Evolutionary conservation across 2,329 filamentous ascomycete genomes (phyloP).

Genomic region (Dryadomyces sulphureus): DNA sequence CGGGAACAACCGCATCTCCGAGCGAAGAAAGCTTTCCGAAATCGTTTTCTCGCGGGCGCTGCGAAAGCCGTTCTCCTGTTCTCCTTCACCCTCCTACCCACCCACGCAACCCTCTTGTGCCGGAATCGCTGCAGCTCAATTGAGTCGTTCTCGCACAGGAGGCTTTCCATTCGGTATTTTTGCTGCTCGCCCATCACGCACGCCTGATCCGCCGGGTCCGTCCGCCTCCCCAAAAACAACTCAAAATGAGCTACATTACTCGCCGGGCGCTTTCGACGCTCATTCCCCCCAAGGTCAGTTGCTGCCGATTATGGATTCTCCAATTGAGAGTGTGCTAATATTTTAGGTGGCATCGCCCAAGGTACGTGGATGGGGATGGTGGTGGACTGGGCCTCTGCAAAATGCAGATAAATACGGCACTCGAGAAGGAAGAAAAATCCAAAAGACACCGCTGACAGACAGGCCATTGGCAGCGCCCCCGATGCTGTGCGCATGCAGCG

Average conservation of each 20-base stretch:
- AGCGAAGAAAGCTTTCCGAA: slow-evolving; percentile 9
- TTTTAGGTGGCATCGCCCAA: slow-evolving; percentile 67
- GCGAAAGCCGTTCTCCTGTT: not conserved
- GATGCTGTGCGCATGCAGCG: slow-evolving; percentile 97
- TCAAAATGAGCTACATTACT: slow-evolving; percentile 82
- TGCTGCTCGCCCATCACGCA: slow-evolving; percentile 11
- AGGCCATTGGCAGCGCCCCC: slow-evolving; percentile 89
- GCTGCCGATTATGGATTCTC: not conserved
- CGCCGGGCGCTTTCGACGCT: slow-evolving; percentile 92
- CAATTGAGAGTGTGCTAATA: not conserved
- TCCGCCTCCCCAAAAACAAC: slow-evolving; percentile 13
- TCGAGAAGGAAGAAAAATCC: too few relatives aligned
- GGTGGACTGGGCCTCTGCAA: too few relatives aligned
- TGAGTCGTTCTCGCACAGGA: slow-evolving; percentile 9
- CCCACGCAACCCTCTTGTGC: not conserved
- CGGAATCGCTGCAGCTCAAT: slow-evolving; percentile 18
- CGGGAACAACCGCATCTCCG: slow-evolving; percentile 20
- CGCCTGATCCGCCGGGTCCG: slow-evolving; percentile 9
- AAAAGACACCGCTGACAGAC: too few relatives aligned
- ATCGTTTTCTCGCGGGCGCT: slow-evolving; percentile 5
- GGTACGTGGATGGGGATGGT: too few relatives aligned
- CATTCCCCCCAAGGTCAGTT: slow-evolving; percentile 89
- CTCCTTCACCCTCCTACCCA: not conserved
- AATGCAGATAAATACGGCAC: too few relatives aligned
- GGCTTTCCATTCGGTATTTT: slow-evolving; percentile 12